These are phyloP conservation scores for Puccinia coronata DNA, from an alignment of 1,284 basidiomycete species.

Conservation along the genomic window DNA sequence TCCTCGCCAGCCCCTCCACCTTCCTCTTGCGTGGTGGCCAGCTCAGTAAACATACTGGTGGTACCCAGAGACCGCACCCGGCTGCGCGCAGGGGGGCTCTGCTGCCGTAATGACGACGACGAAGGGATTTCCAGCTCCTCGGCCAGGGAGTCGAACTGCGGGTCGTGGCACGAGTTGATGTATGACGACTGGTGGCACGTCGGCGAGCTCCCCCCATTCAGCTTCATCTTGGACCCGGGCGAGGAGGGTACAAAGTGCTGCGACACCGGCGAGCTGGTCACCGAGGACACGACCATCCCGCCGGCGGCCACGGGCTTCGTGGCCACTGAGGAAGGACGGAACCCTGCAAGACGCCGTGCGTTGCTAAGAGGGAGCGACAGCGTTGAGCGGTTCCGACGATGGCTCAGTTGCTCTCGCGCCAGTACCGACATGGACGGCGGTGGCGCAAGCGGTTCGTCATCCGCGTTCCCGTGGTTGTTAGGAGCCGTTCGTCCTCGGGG, in stretches of 20 bases:
- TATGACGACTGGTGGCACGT: slow-evolving; percentile 1
- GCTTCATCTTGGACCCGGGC: slow-evolving; percentile 4
- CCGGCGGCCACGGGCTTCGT: neutral
- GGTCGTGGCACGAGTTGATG: slow-evolving; percentile 3
- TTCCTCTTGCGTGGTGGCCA: slow-evolving; percentile 7
- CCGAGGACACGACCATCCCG: no score
- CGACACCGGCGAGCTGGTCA: slow-evolving; percentile 9
- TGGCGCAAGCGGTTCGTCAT: slow-evolving; percentile 37
- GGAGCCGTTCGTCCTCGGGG: neutral
- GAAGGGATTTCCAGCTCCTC: slow-evolving; percentile 25
- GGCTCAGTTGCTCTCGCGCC: slow-evolving; percentile 37
- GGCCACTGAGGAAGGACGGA: slow-evolving; percentile 8
- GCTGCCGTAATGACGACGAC: no score
- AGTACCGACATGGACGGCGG: slow-evolving; percentile 36
- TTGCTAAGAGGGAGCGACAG: slow-evolving; percentile 39
- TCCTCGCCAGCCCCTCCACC: neutral
- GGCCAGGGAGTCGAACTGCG: slow-evolving; percentile 20
- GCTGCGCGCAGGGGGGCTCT: neutral
- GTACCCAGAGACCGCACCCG: slow-evolving; percentile 21
- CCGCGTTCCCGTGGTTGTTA: neutral
- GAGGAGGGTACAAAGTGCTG: slow-evolving; percentile 12
- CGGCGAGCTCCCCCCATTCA: neutral
- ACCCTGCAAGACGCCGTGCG: neutral
- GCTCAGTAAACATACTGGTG: slow-evolving; percentile 11
- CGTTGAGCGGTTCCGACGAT: slow-evolving; percentile 41